Percentiles rank a stretch among this genome's conserved stretches.
Evolutionary conservation across 768 basidiomycete species (phyloP).

Genomic region (Hericium erinaceus): DNA sequence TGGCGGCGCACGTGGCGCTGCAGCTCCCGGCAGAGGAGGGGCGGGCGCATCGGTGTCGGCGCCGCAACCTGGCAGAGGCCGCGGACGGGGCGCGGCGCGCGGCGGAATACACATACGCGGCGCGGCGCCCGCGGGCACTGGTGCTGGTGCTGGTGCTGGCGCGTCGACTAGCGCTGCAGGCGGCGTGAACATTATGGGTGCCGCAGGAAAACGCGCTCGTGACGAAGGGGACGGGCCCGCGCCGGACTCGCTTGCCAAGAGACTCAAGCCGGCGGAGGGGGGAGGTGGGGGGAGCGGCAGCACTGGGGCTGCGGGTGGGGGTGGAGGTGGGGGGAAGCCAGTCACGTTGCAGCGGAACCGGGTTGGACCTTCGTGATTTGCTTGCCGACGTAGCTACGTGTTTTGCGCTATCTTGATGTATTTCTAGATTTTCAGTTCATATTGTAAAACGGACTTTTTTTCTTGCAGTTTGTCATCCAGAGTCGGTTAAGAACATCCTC

Average conservation of each 20-base stretch:
- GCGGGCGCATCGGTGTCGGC: background rate
- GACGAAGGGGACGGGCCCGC: slow-evolving; percentile 8
- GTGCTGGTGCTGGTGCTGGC: slow-evolving; percentile 3
- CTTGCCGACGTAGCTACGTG: slow-evolving; percentile 19
- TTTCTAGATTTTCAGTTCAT: background rate
- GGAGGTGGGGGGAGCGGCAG: background rate
- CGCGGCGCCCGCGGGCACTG: slow-evolving; percentile 3
- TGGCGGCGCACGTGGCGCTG: background rate
- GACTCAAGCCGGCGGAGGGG: slow-evolving; percentile 7
- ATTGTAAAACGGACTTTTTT: background rate
- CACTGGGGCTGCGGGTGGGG: background rate
- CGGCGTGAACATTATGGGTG: slow-evolving; percentile 12
- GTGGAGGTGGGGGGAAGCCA: slow-evolving; percentile 7
- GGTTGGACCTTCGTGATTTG: slow-evolving; percentile 24
- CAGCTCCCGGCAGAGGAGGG: background rate
- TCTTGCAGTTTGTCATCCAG: background rate
- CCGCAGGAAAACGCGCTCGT: slow-evolving; percentile 12
- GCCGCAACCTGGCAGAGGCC: slow-evolving; percentile 3
- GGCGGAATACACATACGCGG: slow-evolving; percentile 10
- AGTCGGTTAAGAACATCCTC: too few relatives aligned
- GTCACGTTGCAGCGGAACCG: slow-evolving; percentile 10
- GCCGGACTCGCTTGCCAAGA: slow-evolving; percentile 11
- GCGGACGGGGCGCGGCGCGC: slow-evolving; percentile 8
- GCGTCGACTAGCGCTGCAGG: background rate
- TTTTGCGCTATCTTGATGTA: background rate